These are phyloP conservation scores for Morella rubra DNA, from an alignment of 306 rosid genomes.

Conservation along the genomic window DNA sequence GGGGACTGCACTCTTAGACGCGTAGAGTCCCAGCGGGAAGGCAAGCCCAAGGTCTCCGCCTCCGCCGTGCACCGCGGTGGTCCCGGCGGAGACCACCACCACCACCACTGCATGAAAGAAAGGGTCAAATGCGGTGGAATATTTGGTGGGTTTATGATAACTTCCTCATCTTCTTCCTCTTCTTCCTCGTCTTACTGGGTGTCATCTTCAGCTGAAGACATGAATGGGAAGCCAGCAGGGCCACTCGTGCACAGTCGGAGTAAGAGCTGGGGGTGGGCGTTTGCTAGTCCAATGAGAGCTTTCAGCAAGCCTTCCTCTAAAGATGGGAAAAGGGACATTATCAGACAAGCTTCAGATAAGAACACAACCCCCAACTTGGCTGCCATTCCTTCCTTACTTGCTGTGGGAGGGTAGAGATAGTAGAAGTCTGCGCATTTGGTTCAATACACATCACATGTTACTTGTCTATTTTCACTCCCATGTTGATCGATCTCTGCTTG, in stretches of 20 bases:
- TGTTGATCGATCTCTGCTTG: too few relatives aligned
- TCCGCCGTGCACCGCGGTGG: constrained; percentile 18
- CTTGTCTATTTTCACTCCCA: too few relatives aligned
- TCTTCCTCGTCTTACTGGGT: constrained; percentile 76
- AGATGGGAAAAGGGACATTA: constrained; percentile 47
- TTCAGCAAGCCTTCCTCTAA: constrained; percentile 60
- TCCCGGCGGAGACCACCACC: constrained; percentile 21
- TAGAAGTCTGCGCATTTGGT: too few relatives aligned
- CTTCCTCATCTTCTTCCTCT: constrained; percentile 68
- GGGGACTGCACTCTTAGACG: constrained; percentile 92
- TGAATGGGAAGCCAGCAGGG: constrained; percentile 34
- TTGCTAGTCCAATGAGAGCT: constrained; percentile 94
- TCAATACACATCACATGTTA: too few relatives aligned
- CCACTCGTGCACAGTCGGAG: constrained; percentile 37
- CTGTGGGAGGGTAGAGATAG: too few relatives aligned
- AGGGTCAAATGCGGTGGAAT: constrained; percentile 78
- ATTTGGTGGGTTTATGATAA: constrained; percentile 83
- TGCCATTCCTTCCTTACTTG: background rate
- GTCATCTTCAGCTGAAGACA: constrained; percentile 63
- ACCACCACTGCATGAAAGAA: constrained; percentile 62
- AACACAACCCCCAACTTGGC: constrained; percentile 15
- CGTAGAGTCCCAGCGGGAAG: constrained; percentile 90
- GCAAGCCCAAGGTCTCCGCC: constrained; percentile 43
- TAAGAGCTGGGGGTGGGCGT: constrained; percentile 85
- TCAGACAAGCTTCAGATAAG: constrained; percentile 55